Evolutionary conservation across 2,329 filamentous ascomycete species (phyloP).

Genomic region (Calycina marina): DNA sequence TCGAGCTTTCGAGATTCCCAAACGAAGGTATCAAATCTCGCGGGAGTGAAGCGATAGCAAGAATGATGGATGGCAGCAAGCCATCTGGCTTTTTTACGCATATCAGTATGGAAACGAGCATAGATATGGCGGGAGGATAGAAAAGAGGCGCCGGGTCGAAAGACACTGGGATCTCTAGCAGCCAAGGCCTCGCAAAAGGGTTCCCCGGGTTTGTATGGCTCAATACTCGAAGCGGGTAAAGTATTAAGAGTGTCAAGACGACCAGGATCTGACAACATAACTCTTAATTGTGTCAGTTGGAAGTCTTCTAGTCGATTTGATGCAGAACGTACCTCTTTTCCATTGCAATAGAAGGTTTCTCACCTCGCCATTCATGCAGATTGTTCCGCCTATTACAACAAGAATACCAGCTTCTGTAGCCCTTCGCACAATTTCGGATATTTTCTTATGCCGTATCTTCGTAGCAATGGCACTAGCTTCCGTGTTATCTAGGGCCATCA

Average conservation of each 20-base stretch:
- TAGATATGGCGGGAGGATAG: constrained; percentile 65
- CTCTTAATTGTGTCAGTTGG: constrained; percentile 18
- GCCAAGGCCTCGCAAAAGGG: constrained; percentile 13
- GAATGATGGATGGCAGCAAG: constrained; percentile 66
- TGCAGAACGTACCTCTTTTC: constrained; percentile 30
- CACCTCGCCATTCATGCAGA: constrained; percentile 29
- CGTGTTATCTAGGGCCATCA: constrained; percentile 5
- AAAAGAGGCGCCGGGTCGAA: constrained; percentile 88
- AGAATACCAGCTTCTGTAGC: constrained; percentile 37
- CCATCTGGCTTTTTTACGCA: constrained; percentile 43
- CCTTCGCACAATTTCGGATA: constrained; percentile 37
- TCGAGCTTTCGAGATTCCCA: constrained; percentile 40
- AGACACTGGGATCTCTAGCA: constrained; percentile 46
- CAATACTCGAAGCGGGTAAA: constrained; percentile 47
- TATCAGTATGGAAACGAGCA: constrained; percentile 64
- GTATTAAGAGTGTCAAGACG: constrained; percentile 27
- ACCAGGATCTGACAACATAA: constrained; percentile 16
- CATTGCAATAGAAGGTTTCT: constrained; percentile 31
- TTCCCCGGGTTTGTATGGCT: constrained; percentile 25
- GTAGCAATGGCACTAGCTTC: constrained; percentile 19
- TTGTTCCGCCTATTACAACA: constrained; percentile 31
- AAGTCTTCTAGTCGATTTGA: too few relatives aligned
- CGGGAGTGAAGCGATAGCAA: constrained; percentile 66
- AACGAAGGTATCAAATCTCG: constrained; percentile 52
- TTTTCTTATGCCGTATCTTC: constrained; percentile 26